Percentiles rank a stretch among this genome's conserved stretches.
Conservation (phyloP, 805 yeast genomes). For the Ogataea nakhonphanomensis region DNA sequence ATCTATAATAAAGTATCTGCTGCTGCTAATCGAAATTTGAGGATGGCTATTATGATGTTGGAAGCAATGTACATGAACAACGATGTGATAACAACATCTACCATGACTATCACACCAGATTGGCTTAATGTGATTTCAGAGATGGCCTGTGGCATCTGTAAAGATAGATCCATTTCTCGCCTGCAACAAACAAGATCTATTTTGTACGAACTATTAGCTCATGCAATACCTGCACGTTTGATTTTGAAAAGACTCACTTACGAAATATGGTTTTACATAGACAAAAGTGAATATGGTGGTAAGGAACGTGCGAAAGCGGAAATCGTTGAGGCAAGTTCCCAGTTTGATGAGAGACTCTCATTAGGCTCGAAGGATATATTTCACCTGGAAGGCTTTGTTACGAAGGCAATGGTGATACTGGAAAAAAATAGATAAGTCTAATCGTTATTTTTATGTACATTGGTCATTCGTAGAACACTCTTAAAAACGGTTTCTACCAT, state of each 20-base stretch:
- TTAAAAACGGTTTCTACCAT: constrained; percentile 26
- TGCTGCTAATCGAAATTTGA: constrained; percentile 63
- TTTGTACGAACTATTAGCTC: constrained; percentile 81
- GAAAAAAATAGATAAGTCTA: constrained; percentile 36
- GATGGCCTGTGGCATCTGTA: constrained; percentile 56
- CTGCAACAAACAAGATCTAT: constrained; percentile 60
- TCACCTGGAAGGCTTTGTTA: constrained; percentile 92
- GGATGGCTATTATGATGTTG: constrained; percentile 72
- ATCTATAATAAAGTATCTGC: constrained; percentile 51
- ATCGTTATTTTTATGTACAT: not conserved
- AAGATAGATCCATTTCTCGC: constrained; percentile 61
- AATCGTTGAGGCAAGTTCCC: constrained; percentile 58
- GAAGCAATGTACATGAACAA: constrained; percentile 79
- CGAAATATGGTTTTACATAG: constrained; percentile 30
- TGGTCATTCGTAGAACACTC: constrained; percentile 1
- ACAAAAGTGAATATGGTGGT: constrained; percentile 18
- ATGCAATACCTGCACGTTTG: constrained; percentile 87
- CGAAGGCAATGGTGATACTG: constrained; percentile 76
- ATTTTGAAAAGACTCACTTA: constrained; percentile 60
- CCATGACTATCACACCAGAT: constrained; percentile 68
- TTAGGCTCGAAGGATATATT: constrained; percentile 87
- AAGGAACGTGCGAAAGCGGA: constrained; percentile 34
- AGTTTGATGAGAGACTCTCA: constrained; percentile 80
- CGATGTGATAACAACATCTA: constrained; percentile 44
- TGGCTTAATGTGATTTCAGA: constrained; percentile 81